These are phyloP conservation scores for Pecoramyces ruminantium DNA, from an alignment of 192 early-diverging fungal genomes.

Conservation along the genomic window DNA sequence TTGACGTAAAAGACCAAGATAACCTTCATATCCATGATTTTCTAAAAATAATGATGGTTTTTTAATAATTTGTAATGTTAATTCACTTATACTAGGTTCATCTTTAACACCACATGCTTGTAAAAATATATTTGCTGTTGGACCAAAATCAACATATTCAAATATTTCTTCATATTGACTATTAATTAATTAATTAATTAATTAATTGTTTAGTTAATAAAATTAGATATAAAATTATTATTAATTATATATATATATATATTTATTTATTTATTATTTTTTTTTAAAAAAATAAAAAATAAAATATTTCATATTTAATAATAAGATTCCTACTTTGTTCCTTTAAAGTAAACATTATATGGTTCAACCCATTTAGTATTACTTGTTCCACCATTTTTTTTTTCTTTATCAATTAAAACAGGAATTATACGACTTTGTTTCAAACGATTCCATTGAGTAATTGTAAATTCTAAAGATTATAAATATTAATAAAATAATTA, in stretches of 20 bases:
- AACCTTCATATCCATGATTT: slow-evolving; percentile 29
- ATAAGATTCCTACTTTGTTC: slow-evolving; percentile 12
- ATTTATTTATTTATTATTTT: no score
- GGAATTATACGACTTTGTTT: slow-evolving; percentile 6
- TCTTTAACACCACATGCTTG: slow-evolving; percentile 68
- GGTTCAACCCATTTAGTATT: slow-evolving; percentile 11
- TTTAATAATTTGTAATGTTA: slow-evolving; percentile 43
- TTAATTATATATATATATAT: no score
- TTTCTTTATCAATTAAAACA: slow-evolving; percentile 3
- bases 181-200: not conserved
- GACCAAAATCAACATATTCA: slow-evolving; percentile 51
- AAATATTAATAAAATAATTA: no score
- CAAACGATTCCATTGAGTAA: slow-evolving; percentile 8
- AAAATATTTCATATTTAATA: no score
- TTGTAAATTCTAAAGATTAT: not conserved
- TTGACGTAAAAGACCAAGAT: slow-evolving; percentile 47
- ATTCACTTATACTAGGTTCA: slow-evolving; percentile 54
- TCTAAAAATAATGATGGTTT: slow-evolving; percentile 36
- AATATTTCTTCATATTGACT: slow-evolving; percentile 17
- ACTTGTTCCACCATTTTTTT: not conserved
- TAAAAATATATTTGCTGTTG: slow-evolving; percentile 54
- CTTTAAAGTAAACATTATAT: slow-evolving; percentile 13
- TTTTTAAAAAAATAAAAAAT: no score
- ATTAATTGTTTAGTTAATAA: no score
- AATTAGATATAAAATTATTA: no score